phyloP scores from a whole-genome alignment of 2,329 filamentous ascomycete species.

The Annulohypoxylon truncatum region DNA sequence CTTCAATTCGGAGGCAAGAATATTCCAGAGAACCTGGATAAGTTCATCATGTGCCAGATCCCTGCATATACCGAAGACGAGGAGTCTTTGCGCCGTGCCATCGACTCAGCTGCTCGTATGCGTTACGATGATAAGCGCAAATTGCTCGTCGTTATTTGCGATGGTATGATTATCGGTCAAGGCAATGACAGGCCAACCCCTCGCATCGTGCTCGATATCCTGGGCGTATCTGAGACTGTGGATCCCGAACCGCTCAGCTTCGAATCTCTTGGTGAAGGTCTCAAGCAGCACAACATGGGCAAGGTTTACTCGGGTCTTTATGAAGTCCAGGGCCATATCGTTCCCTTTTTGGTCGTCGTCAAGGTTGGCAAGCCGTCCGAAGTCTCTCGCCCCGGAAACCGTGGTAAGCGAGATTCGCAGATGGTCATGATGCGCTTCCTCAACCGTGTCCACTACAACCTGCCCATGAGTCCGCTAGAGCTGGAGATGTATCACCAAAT shows the following conservation, averaged over 20 bases:
- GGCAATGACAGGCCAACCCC: constrained; percentile 97
- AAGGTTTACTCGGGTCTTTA: constrained; percentile 98
- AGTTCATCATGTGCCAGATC: constrained; percentile 98
- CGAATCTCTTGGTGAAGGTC: constrained; percentile 92
- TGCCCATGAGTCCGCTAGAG: constrained; percentile 94
- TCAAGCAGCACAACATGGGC: constrained; percentile 99
- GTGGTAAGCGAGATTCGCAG: constrained; percentile 99
- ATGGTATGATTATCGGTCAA: constrained; percentile 99
- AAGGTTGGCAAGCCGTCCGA: constrained; percentile 99
- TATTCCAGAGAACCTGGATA: constrained; percentile 94
- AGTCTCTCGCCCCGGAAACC: constrained; percentile 92
- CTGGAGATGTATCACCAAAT: constrained; percentile 99
- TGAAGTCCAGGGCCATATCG: constrained; percentile 97
- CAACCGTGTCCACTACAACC: constrained; percentile 98
- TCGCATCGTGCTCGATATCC: constrained; percentile 94
- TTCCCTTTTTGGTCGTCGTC: constrained; percentile 95
- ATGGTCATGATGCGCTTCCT: constrained; percentile 99
- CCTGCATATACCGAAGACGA: constrained; percentile 99
- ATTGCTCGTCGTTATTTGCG: constrained; percentile 89
- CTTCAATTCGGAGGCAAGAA: constrained; percentile 94
- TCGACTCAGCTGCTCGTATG: constrained; percentile 96
- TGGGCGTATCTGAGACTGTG: constrained; percentile 91
- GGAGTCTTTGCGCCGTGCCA: constrained; percentile 94
- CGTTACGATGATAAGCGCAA: constrained; percentile 99
- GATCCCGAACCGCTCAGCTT: constrained; percentile 97